These are phyloP conservation scores for Curvularia sp. DNA, from an alignment of 2,329 filamentous ascomycete species.

Conservation along the genomic window DNA sequence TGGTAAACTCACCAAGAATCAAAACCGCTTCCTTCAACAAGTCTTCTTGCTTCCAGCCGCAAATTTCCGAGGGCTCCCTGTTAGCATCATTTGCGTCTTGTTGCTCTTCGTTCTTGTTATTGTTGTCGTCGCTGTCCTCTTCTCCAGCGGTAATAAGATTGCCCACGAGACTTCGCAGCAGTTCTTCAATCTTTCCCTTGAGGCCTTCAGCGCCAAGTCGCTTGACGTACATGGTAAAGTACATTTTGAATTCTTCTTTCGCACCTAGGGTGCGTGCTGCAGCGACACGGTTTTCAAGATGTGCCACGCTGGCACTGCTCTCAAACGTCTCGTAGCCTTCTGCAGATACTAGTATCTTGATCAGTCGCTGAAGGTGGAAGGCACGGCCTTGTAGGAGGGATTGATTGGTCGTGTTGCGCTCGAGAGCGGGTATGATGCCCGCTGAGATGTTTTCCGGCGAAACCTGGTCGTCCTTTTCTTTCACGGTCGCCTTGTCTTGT, in stretches of 20 bases:
- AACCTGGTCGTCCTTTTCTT: slow-evolving; percentile 56
- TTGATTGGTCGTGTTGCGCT: slow-evolving; percentile 93
- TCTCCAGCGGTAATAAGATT: slow-evolving; percentile 66
- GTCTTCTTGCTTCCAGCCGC: slow-evolving; percentile 89
- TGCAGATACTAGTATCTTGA: slow-evolving; percentile 85
- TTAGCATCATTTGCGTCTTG: slow-evolving; percentile 59
- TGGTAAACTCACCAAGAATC: slow-evolving; percentile 73
- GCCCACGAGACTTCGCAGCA: slow-evolving; percentile 81
- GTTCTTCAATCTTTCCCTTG: slow-evolving; percentile 88
- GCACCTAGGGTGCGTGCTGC: slow-evolving; percentile 85
- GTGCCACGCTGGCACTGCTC: slow-evolving; percentile 87
- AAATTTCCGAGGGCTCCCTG: slow-evolving; percentile 72
- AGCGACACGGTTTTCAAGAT: slow-evolving; percentile 92
- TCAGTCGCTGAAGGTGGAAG: slow-evolving; percentile 87
- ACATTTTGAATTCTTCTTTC: slow-evolving; percentile 90
- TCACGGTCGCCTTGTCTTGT: slow-evolving; percentile 33
- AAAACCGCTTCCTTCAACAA: slow-evolving; percentile 89
- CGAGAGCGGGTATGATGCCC: slow-evolving; percentile 90
- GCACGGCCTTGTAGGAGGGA: slow-evolving; percentile 89
- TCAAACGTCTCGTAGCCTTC: slow-evolving; percentile 95
- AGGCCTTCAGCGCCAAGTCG: slow-evolving; percentile 89
- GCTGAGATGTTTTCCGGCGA: slow-evolving; percentile 74
- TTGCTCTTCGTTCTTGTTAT: slow-evolving; percentile 66
- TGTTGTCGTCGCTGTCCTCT: slow-evolving; percentile 65
- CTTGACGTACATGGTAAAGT: slow-evolving; percentile 98